These are phyloP conservation scores for Neospermospora avenae DNA, from an alignment of 2,329 filamentous ascomycete species.

Conservation along the genomic window DNA sequence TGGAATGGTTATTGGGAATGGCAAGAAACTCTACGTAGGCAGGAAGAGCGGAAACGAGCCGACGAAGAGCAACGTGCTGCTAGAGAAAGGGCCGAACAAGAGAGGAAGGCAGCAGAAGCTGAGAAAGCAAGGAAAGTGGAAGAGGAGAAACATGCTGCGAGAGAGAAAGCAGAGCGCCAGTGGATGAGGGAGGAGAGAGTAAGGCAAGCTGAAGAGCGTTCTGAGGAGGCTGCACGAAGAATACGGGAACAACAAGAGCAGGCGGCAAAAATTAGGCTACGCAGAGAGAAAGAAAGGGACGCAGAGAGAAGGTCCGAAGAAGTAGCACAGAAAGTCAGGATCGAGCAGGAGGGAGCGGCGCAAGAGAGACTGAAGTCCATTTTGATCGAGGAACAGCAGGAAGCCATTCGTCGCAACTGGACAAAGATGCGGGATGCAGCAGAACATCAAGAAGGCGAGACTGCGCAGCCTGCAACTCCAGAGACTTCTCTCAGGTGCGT, in stretches of 20 bases:
- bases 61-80: constrained; percentile 9
- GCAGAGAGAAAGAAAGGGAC: constrained; percentile 1
- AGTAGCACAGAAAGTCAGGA: background rate
- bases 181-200: constrained; percentile 1
- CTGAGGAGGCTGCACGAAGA: constrained; percentile 2
- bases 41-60: constrained; percentile 10
- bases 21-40: constrained; percentile 4
- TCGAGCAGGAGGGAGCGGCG: constrained; percentile 4
- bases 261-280: background rate
- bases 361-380: constrained; percentile 2
- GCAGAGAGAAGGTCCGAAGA: constrained; percentile 4
- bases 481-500: background rate
- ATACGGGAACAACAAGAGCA: constrained; percentile 2
- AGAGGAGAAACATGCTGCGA: constrained; percentile 1
- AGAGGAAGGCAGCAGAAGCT: background rate
- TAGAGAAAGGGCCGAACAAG: constrained; percentile 6
- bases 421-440: constrained; percentile 5
- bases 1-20: constrained; percentile 7
- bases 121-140: background rate
- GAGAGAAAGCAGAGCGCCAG: constrained; percentile 3
- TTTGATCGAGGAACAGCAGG: constrained; percentile 2
- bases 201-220: constrained; percentile 5
- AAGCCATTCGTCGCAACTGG: constrained; percentile 4
- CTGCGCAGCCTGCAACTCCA: constrained; percentile 3
- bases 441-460: constrained; percentile 8